Evolutionary conservation across 768 basidiomycete species (phyloP).

Genomic region (Russula vinacea): DNA sequence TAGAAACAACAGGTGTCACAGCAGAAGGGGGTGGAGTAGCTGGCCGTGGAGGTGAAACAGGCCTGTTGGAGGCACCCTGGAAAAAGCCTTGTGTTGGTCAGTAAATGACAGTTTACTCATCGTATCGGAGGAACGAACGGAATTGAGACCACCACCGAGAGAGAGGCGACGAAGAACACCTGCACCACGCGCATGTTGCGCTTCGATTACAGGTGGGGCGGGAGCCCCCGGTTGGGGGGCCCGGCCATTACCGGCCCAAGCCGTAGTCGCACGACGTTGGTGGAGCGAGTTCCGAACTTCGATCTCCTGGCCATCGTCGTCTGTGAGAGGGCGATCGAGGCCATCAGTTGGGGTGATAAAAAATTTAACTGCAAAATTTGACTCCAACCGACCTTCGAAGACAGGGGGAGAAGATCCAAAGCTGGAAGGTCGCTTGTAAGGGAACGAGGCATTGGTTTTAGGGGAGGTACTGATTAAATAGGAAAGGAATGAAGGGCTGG

Average conservation of each 20-base stretch:
- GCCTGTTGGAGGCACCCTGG: conserved; percentile 8
- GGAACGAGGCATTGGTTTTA: conserved; percentile 19
- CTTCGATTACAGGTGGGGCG: conserved; percentile 40
- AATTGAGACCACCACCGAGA: conserved; percentile 54
- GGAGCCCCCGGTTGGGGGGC: conserved; percentile 36
- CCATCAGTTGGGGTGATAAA: background rate
- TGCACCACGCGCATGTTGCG: conserved; percentile 58
- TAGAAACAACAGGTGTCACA: background rate
- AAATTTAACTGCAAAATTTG: background rate
- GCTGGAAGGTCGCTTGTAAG: conserved; percentile 20
- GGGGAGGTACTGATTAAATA: conserved; percentile 28
- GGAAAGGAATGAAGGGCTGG: conserved; percentile 27
- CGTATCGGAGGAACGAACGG: conserved; percentile 44
- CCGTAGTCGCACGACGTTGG: conserved; percentile 57
- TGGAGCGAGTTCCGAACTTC: conserved; percentile 17
- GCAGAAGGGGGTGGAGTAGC: conserved; percentile 27
- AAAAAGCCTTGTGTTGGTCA: conserved; percentile 26
- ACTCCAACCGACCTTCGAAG: conserved; percentile 25
- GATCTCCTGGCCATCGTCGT: conserved; percentile 25
- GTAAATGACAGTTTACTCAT: conserved; percentile 7
- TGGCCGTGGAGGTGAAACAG: conserved; percentile 24
- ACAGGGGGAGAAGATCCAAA: conserved; percentile 24
- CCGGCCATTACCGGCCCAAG: conserved; percentile 47
- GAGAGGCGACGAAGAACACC: conserved; percentile 75
- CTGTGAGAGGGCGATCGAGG: conserved; percentile 4